Base-by-base conservation (phyloP, 2,329 filamentous ascomycete genomes). In the Chaetomiaceae sp. region DNA sequence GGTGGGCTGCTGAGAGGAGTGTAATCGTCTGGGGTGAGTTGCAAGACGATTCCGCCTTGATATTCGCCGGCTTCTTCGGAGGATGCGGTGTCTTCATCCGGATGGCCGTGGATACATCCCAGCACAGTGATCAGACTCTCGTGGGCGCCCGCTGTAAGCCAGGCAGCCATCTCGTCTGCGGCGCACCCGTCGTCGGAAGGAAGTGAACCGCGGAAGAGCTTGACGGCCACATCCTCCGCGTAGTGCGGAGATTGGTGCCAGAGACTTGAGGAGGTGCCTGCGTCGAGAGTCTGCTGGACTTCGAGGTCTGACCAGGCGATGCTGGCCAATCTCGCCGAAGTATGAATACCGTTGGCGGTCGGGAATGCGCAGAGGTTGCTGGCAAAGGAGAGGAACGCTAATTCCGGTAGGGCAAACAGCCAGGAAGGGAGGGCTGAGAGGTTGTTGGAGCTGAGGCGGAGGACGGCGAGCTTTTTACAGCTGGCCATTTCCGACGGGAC, bases 101-200 rank as follows among this genome's bases (percentile, higher is more conserved):
- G 71, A 53, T 75, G 72, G 3, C 64, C 67, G 25, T 66, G 62
- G 25, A 78, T 71, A 46, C 68, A 68, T 2, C 73, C 75, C 13
- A 76, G 68, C 1, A 75, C 69, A 46, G 69, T 67, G 52, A 76
- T 74, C 40, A 78, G 69, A 56, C 74, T 73, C 16, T 67, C 65
- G 58, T 78, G 75, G 33, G 67, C 68, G 10, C 74, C 75, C 0
- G 75, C 75, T 0, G 67, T 66, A 45, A 77, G 68, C 52, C 69
- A 74, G 2, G 74, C 74, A 9, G 68, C 66, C 73, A 78, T 73
- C 62, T 78, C 75, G 59, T 77, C 75, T n/a, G 67, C 62, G 0
- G 75, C 75, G 5, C 69, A 72, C 13, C 75, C 75, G 55, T 77
- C 74, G 57, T 50, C 42, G 29, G 69, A 74, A 8, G 74, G 75